Evolutionary conservation across 1,284 basidiomycete genomes (phyloP).

Genomic region (Bjerkandera adusta): DNA sequence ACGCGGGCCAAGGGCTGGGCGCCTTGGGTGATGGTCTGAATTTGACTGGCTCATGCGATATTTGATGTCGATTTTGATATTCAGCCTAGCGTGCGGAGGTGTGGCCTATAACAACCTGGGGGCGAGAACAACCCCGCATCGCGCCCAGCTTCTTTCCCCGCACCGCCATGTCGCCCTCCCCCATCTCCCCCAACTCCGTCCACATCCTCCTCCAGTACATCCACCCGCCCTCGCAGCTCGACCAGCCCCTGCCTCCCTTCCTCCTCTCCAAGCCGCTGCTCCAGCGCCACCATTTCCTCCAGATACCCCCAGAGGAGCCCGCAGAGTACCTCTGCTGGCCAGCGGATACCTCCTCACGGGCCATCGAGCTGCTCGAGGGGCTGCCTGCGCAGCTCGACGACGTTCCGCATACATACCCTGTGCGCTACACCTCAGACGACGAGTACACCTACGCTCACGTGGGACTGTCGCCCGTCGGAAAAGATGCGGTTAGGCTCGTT

Average conservation of each 20-base stretch:
- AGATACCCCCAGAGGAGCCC: constrained; percentile 47
- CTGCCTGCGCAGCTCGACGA: constrained; percentile 37
- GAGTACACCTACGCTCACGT: constrained; percentile 63
- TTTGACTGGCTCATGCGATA: constrained; percentile 5
- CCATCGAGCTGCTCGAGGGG: constrained; percentile 45
- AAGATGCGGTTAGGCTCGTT: constrained; percentile 51
- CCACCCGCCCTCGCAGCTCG: constrained; percentile 46
- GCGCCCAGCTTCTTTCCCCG: constrained; percentile 13
- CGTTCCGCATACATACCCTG: constrained; percentile 32
- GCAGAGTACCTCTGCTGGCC: constrained; percentile 70
- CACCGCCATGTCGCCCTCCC: constrained; percentile 32
- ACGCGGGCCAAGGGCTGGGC: neutral
- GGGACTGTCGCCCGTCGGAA: constrained; percentile 36
- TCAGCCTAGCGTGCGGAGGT: neutral
- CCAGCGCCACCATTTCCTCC: constrained; percentile 66
- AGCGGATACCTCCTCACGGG: constrained; percentile 31
- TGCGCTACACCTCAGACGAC: constrained; percentile 57
- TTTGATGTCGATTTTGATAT: constrained; percentile 10
- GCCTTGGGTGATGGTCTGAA: constrained; percentile 2
- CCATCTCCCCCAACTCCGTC: constrained; percentile 38
- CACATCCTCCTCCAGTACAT: constrained; percentile 57
- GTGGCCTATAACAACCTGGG: neutral
- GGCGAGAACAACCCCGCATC: constrained; percentile 10
- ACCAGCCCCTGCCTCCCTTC: constrained; percentile 51
- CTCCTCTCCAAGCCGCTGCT: constrained; percentile 58